Percentiles rank a stretch among this genome's conserved stretches.
Conservation (phyloP, 495 filamentous ascomycete genomes). For the Aspergillus olivimuriae region DNA sequence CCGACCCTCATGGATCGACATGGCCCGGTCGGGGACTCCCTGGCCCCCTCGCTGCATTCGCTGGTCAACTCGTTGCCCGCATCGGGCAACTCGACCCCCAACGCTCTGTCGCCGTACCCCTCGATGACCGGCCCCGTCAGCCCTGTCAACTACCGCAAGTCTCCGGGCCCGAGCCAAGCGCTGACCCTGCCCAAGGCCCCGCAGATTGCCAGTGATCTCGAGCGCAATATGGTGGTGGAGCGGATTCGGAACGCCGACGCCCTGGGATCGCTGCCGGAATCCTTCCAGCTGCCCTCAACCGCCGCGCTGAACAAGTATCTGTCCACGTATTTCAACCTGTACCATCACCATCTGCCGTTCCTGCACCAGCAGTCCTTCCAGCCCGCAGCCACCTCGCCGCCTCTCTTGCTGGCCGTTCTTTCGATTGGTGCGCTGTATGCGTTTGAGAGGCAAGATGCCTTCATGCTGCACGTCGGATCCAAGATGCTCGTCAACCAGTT, state of each 20-base stretch:
- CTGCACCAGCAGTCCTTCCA: conserved; percentile 89
- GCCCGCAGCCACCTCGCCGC: conserved; percentile 67
- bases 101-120: conserved; percentile 71
- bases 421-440: conserved; percentile 96
- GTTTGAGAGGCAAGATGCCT: conserved; percentile 92
- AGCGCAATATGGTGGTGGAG: conserved; percentile 74
- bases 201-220: conserved; percentile 65
- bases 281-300: conserved; percentile 78
- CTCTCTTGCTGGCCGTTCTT: conserved; percentile 81
- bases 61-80: conserved; percentile 62
- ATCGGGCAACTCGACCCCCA: conserved; percentile 70
- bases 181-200: conserved; percentile 60
- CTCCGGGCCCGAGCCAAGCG: conserved; percentile 57
- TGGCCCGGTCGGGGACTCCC: conserved; percentile 48
- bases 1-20: conserved; percentile 63
- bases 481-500: conserved; percentile 96
- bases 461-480: conserved; percentile 95
- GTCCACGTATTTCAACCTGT: conserved; percentile 92
- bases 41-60: conserved; percentile 58
- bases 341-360: conserved; percentile 96
- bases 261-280: conserved; percentile 77
- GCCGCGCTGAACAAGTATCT: conserved; percentile 80
- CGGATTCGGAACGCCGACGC: conserved; percentile 74
- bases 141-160: conserved; percentile 61
- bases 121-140: conserved; percentile 69